Evolutionary conservation across 805 yeast genomes (phyloP).

Genomic region (Candida odintsovae): DNA sequence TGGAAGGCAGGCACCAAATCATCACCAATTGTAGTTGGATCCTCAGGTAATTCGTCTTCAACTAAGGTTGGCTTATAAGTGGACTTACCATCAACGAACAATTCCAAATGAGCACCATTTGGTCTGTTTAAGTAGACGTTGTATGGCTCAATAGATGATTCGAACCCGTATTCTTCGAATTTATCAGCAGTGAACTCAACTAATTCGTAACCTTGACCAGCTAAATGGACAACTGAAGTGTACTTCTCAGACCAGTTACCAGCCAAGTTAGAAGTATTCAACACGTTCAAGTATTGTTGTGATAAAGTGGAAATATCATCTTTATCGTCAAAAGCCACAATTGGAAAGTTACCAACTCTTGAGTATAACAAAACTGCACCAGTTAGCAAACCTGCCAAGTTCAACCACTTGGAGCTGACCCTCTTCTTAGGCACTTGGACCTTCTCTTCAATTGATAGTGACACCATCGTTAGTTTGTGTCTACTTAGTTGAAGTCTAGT

Average conservation of each 20-base stretch:
- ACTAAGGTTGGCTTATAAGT: constrained; percentile 46
- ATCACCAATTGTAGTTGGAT: constrained; percentile 35
- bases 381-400: background rate
- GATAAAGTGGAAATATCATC: background rate
- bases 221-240: constrained; percentile 47
- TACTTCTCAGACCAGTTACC: constrained; percentile 49
- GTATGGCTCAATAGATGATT: constrained; percentile 46
- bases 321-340: background rate
- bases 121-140: constrained; percentile 63
- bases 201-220: constrained; percentile 44
- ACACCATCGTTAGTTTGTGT: too few species aligned
- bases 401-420: background rate
- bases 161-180: constrained; percentile 56
- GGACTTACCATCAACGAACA: constrained; percentile 29
- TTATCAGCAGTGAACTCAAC: constrained; percentile 55
- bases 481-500: too few species aligned
- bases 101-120: constrained; percentile 41
- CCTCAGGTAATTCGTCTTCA: constrained; percentile 49
- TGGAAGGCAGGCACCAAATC: constrained; percentile 65
- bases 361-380: background rate
- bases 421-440: background rate
- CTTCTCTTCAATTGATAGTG: background rate
- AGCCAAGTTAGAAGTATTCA: constrained; percentile 31
- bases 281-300: constrained; percentile 21
- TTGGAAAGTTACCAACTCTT: constrained; percentile 26